phyloP scores from a whole-genome alignment of 257 asterid species.

The Jacaranda copaia region DNA sequence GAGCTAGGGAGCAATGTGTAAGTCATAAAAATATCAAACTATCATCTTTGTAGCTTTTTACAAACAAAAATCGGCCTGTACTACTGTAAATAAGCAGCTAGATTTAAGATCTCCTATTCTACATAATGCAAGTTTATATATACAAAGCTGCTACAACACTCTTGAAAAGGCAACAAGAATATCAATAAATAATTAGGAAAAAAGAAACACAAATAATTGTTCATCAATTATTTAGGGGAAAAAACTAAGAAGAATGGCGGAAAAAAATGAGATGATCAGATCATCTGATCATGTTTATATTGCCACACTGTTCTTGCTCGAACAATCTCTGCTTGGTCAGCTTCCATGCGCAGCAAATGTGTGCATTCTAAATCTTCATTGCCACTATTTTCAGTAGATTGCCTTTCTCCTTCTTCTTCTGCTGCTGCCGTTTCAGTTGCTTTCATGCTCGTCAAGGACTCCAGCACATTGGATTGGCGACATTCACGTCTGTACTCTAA shows the following conservation, averaged over 20 bases:
- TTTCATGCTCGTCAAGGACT: conserved; percentile 59
- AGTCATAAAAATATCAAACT: neutral
- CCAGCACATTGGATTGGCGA: conserved; percentile 60
- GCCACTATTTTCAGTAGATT: conserved; percentile 7
- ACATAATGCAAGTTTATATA: neutral
- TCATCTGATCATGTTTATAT: conserved; percentile 32
- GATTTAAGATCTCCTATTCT: conserved; percentile 2
- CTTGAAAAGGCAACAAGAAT: neutral
- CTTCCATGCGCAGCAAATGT: conserved; percentile 85
- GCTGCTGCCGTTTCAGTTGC: neutral
- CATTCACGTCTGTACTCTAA: conserved; percentile 75
- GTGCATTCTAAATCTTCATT: conserved; percentile 58
- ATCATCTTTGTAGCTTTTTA: neutral
- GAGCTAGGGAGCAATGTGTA: too few relatives aligned
- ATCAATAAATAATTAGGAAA: neutral
- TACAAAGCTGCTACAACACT: neutral
- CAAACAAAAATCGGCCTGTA: neutral
- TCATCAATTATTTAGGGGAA: conserved; percentile 11
- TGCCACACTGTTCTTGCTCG: conserved; percentile 87
- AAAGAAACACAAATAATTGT: conserved; percentile 11
- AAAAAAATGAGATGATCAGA: conserved; percentile 7
- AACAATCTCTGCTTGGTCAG: conserved; percentile 68
- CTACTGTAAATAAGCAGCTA: neutral
- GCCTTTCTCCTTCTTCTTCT: neutral
- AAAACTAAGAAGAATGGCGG: neutral